These are phyloP conservation scores for Pseudozyma thailandica DNA, from an alignment of 1,284 basidiomycete species.

Conservation along the genomic window DNA sequence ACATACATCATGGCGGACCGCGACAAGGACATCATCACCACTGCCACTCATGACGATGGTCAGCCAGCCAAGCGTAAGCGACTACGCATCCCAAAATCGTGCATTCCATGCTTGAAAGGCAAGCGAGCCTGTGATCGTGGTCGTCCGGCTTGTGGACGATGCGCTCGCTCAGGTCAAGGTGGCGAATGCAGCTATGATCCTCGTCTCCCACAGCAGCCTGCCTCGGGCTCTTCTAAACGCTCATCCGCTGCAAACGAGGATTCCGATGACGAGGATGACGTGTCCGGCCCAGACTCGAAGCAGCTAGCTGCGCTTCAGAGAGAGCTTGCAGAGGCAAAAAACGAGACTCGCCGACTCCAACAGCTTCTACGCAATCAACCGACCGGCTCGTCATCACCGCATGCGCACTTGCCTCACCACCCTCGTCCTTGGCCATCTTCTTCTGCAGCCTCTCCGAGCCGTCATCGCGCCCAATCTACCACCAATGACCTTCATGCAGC, in stretches of 20 bases:
- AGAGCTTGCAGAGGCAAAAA: conserved; percentile 23
- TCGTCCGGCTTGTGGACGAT: conserved; percentile 39
- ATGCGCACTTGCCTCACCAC: background rate
- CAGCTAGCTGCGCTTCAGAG: conserved; percentile 13
- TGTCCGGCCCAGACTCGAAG: conserved; percentile 1
- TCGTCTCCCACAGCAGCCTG: conserved; percentile 24
- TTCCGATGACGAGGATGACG: conserved; percentile 27
- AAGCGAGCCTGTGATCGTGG: conserved; percentile 48
- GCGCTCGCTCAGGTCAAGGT: conserved; percentile 23
- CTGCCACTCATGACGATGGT: conserved; percentile 33
- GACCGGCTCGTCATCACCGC: conserved; percentile 4
- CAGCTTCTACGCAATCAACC: conserved; percentile 17
- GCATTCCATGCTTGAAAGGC: conserved; percentile 45
- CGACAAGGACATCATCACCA: conserved; percentile 9
- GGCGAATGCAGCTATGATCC: conserved; percentile 40
- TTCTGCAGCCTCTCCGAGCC: conserved; percentile 1
- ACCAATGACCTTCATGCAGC: conserved; percentile 35
- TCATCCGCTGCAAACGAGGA: conserved; percentile 2
- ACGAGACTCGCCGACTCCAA: conserved; percentile 25
- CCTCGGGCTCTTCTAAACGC: conserved; percentile 4
- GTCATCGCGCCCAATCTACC: conserved; percentile 9
- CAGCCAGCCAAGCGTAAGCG: conserved; percentile 43
- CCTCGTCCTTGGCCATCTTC: background rate
- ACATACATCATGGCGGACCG: conserved; percentile 11
- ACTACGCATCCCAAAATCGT: conserved; percentile 48